phyloP scores from a whole-genome alignment of 306 rosid species.

The Pyrus communis region DNA sequence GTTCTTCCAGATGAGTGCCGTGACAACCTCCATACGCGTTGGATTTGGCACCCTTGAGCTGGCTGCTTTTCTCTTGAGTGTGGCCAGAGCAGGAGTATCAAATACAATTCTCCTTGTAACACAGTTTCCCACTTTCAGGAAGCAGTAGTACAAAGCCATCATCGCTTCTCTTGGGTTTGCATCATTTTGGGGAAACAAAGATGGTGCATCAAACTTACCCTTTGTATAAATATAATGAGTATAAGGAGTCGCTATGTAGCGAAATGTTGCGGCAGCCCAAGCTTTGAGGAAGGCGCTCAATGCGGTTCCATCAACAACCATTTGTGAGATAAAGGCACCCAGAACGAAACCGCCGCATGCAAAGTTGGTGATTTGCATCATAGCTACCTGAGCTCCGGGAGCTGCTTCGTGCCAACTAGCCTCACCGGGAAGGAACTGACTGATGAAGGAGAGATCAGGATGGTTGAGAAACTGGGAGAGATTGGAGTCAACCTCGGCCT shows the following conservation, averaged over 20 bases:
- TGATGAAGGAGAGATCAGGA: background rate
- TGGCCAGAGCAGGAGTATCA: conserved; percentile 1
- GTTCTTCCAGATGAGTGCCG: too few species aligned
- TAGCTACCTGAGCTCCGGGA: background rate
- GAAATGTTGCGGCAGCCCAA: conserved; percentile 1
- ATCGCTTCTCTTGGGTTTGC: background rate
- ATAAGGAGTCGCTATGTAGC: background rate
- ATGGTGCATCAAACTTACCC: background rate
- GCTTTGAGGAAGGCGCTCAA: background rate
- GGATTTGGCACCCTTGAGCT: background rate
- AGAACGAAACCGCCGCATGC: conserved; percentile 11
- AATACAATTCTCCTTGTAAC: background rate
- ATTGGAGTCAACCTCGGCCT: background rate
- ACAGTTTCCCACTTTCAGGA: background rate
- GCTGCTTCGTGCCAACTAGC: too few species aligned
- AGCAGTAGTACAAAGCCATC: background rate
- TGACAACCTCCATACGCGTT: background rate
- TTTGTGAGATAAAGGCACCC: background rate
- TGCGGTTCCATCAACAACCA: conserved; percentile 3
- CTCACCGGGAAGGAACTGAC: too few species aligned
- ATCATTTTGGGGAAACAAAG: background rate
- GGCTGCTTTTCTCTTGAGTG: background rate
- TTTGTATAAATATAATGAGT: background rate
- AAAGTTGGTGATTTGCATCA: conserved; percentile 2
- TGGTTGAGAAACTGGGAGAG: background rate